A percentile compares a stretch with the other conserved stretches of the same genome.
Conservation (phyloP, 2,329 filamentous ascomycete genomes). For the Clonostachys rosea region DNA sequence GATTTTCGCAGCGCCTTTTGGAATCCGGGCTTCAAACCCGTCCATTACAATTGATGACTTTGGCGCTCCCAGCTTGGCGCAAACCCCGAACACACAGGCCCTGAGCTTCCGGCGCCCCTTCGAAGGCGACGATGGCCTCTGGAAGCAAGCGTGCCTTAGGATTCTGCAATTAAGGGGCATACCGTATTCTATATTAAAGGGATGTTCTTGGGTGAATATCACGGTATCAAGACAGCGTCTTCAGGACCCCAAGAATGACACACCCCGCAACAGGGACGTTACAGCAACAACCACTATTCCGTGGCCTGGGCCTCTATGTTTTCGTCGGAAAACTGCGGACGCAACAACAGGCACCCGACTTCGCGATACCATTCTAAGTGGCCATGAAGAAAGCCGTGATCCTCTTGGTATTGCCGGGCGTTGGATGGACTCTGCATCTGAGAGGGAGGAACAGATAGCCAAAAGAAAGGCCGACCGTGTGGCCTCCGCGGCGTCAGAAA, state of each 20-base stretch:
- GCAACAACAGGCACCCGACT: constrained; percentile 29
- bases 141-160: constrained; percentile 45
- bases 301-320: constrained; percentile 51
- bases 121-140: constrained; percentile 34
- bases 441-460: constrained; percentile 40
- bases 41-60: constrained; percentile 7
- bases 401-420: constrained; percentile 39
- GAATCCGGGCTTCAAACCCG: constrained; percentile 26
- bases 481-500: constrained; percentile 31
- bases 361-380: constrained; percentile 29
- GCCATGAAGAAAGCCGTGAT: constrained; percentile 38
- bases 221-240: constrained; percentile 39
- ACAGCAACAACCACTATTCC: constrained; percentile 34
- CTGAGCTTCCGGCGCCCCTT: constrained; percentile 32
- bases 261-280: constrained; percentile 29
- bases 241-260: constrained; percentile 33
- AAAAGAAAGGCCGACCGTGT: constrained; percentile 48
- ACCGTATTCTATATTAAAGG: constrained; percentile 32
- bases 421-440: constrained; percentile 38
- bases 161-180: constrained; percentile 46
- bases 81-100: constrained; percentile 49
- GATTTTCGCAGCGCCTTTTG: constrained; percentile 51
- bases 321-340: constrained; percentile 40
- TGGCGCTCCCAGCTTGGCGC: constrained; percentile 30
- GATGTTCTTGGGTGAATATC: constrained; percentile 45